Percentiles rank a stretch among this genome's conserved stretches.
Evolutionary conservation across 805 yeast species (phyloP).

Genomic region (Myxozyma vanderwaltii): DNA sequence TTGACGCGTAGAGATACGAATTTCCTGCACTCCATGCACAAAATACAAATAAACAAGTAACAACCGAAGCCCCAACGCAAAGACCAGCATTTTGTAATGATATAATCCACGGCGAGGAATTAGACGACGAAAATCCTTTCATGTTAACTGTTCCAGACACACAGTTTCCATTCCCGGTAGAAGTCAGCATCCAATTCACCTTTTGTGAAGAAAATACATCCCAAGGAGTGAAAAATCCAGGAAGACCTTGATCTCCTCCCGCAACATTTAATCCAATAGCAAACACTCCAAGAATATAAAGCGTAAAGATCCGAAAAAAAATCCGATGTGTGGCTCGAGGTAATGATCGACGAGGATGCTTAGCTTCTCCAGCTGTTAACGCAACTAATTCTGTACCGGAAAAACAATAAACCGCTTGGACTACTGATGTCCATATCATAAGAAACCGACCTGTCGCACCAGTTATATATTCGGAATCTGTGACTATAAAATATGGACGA

Average conservation of each 20-base stretch:
- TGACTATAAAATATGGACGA: constrained; percentile 21
- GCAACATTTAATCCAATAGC: constrained; percentile 64
- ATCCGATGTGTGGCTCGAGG: constrained; percentile 79
- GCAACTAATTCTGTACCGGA: constrained; percentile 76
- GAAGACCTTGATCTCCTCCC: constrained; percentile 17
- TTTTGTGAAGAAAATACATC: constrained; percentile 51
- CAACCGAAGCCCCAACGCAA: constrained; percentile 67
- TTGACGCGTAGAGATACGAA: constrained; percentile 67
- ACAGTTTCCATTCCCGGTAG: constrained; percentile 18
- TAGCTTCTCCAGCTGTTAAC: constrained; percentile 75
- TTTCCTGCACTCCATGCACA: constrained; percentile 69
- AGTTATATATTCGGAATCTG: constrained; percentile 4
- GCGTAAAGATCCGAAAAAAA: constrained; percentile 74
- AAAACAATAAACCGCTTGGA: constrained; percentile 75
- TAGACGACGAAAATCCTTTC: constrained; percentile 51
- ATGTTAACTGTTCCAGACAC: constrained; percentile 17
- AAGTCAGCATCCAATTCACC: constrained; percentile 18
- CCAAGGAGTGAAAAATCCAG: constrained; percentile 32
- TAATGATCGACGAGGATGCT: constrained; percentile 63
- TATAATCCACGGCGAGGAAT: constrained; percentile 76
- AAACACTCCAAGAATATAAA: constrained; percentile 62
- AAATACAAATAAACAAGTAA: constrained; percentile 49
- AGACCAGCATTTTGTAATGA: constrained; percentile 69
- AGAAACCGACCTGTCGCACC: constrained; percentile 49
- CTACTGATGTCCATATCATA: constrained; percentile 69